Base-by-base conservation (phyloP, 2,329 filamentous ascomycete species). In the Aspergillus fumigatus region DNA sequence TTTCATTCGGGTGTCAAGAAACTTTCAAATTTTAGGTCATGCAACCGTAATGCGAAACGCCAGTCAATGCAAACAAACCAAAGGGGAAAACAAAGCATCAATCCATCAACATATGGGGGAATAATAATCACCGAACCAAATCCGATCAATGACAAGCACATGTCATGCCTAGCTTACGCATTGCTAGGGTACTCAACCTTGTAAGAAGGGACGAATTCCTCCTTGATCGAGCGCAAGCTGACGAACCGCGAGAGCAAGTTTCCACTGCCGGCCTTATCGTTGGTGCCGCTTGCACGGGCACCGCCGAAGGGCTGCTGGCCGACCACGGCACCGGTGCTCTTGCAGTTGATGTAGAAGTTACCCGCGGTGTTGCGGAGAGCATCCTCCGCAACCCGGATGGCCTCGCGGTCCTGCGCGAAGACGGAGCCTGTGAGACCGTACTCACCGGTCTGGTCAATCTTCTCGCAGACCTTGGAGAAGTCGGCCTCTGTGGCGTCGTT, bases 291-390 rank as follows among this genome's bases (percentile, higher is more conserved):
- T 6, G 85, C 85, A 61, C 87, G 79, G 11, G 84, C 82, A 53
- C 87, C 87, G 23, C 87, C 87, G 69, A 89, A 89, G 3, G 87
- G 84, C 76, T 89, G 87, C 76, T 89, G 87, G 14, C 86, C 87
- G 7, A 89, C 86, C 25, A 90, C 85, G 17, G 87, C 86, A 41
- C 86, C 87, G 1, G 87, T 89, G 73, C 84, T 77, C 67, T 78
- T 77, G 65, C 69, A 74, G 65, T 78, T 77, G 57, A 77, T 71
- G 56, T 77, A 77, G 59, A 77, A 75, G 60, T 75, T 77, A 4
- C 74, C 74, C 40, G 73, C 74, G 10, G 72, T 62, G 54, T 70
- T 68, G 41, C 73, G 70, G 29, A 77, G 68, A 41, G 62, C 68
- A 32, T 75, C 70, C 35, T 72, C 67, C 3, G 74, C 74, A 26